Evolutionary conservation across 768 basidiomycete genomes (phyloP), one percentile per base, ranked within the genome.

Genomic region (Tylopilus plumbeoviolaceoides): DNA sequence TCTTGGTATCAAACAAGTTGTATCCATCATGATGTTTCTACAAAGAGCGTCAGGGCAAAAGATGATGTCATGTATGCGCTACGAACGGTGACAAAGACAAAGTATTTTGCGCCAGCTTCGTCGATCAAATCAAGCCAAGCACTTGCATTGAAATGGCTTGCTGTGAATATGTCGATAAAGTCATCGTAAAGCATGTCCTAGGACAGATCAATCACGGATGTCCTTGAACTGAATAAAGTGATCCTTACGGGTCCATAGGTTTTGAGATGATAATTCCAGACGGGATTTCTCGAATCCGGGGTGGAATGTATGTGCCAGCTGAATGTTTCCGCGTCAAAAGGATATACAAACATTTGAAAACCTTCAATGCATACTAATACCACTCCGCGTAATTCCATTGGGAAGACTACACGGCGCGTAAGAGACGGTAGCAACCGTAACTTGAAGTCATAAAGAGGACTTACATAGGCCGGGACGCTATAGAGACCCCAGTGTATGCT

Each of bases 11-110:
- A 31, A 83, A 84, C 2, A 83, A 59, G 1, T 70, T 71, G 52
- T 77, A 83, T 1, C 83, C 83, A 50, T 84, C 83, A 51, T 84
- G 82, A 49, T 84, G 82, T 75, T 81, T 84, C 75, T 79, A 58
- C 12, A 23, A 17, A 27, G 10, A 14, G 28, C 12, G 11, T 59
- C 41, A 59, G 18, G 9, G 41, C 2, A 18, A n/a, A 43, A 42
- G 8, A 35, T 1, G 9, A 14, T 9, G 2, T 25, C 15, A 3
- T 12, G 4, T 4, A 9, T 11, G 44, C 44, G 41, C 14, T 2
- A 66, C 74, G 7, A 18, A 75, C 79, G 15, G 81, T 76, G 7
- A 79, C 78, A 33, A 81, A 65, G 20, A 84, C 81, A 55, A 84
- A 83, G 55, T 84, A 84, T 59, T 80, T 82, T 2, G 82, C 83